Conservation (phyloP, 2,329 filamentous ascomycete species). For the Tolypocladium amazonense region DNA sequence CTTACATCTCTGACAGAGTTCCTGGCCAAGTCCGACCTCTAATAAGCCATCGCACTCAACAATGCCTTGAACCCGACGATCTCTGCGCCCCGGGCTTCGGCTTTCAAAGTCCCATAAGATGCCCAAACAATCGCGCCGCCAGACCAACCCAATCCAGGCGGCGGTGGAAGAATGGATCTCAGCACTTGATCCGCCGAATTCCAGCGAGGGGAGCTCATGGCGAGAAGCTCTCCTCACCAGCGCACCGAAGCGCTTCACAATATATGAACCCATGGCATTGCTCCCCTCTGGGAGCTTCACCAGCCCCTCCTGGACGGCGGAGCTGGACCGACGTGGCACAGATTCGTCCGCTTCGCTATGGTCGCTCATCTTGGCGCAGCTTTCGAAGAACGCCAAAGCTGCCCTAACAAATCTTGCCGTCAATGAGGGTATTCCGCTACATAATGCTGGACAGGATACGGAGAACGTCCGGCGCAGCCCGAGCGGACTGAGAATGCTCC, state of each 20-base stretch:
- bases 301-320: conserved; percentile 24
- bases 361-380: conserved; percentile 32
- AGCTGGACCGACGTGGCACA: conserved; percentile 18
- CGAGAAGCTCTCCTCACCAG: conserved; percentile 22
- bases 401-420: conserved; percentile 46
- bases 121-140: conserved; percentile 12
- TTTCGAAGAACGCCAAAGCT: conserved; percentile 30
- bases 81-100: not conserved
- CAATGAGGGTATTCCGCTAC: conserved; percentile 50
- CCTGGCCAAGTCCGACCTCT: not conserved
- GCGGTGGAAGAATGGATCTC: conserved; percentile 19
- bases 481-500: conserved; percentile 54
- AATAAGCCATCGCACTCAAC: not conserved
- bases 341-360: conserved; percentile 29
- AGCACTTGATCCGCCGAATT: conserved; percentile 1
- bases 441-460: conserved; percentile 14
- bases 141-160: conserved; percentile 18
- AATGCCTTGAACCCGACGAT: not conserved
- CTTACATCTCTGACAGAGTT: not conserved
- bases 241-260: conserved; percentile 46
- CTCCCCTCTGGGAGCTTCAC: conserved; percentile 49
- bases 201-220: conserved; percentile 3
- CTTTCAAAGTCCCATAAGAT: conserved; percentile 7
- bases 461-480: conserved; percentile 70
- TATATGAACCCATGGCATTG: conserved; percentile 51